Conservation (phyloP, 2,329 filamentous ascomycete genomes). For the Esteya vermicola region DNA sequence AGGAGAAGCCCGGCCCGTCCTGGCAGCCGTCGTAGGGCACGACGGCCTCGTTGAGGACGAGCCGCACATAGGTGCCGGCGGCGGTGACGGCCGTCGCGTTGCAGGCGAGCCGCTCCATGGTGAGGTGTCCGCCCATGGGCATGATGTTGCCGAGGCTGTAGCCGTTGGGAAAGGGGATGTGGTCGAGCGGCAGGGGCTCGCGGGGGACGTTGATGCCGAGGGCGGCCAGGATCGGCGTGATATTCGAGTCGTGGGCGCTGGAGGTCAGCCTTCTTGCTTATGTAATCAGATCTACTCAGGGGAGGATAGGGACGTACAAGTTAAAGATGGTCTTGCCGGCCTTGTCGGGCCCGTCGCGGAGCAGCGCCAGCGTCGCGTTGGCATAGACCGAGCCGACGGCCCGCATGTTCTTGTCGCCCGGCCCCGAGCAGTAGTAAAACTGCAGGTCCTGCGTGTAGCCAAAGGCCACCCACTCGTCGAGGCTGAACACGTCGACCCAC, state of each 20-base stretch:
- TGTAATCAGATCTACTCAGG: not conserved
- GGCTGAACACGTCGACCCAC: conserved; percentile 48
- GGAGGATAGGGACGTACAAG: conserved; percentile 1
- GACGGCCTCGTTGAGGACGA: conserved; percentile 48
- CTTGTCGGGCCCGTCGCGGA: conserved; percentile 5
- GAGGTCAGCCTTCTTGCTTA: too few species aligned
- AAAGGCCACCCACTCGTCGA: conserved; percentile 47
- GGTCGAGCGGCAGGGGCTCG: conserved; percentile 26
- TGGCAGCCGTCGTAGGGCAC: conserved; percentile 42
- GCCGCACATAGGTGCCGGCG: conserved; percentile 31
- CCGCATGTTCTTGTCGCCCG: conserved; percentile 21
- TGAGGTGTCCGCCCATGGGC: conserved; percentile 51
- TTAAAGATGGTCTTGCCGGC: conserved; percentile 4
- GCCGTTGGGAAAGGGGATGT: conserved; percentile 20
- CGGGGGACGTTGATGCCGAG: conserved; percentile 3
- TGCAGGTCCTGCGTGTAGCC: conserved; percentile 54
- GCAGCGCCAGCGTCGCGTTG: conserved; percentile 6
- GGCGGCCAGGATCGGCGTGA: conserved; percentile 8
- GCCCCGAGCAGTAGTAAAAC: conserved; percentile 53
- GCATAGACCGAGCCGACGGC: conserved; percentile 9
- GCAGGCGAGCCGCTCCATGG: conserved; percentile 49
- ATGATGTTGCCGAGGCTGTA: conserved; percentile 24
- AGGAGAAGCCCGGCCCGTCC: conserved; percentile 39
- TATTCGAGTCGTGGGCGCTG: conserved; percentile 9
- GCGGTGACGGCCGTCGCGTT: conserved; percentile 4